Base-by-base conservation (phyloP, 2,329 filamentous ascomycete genomes). In the Juglanconis oblonga region DNA sequence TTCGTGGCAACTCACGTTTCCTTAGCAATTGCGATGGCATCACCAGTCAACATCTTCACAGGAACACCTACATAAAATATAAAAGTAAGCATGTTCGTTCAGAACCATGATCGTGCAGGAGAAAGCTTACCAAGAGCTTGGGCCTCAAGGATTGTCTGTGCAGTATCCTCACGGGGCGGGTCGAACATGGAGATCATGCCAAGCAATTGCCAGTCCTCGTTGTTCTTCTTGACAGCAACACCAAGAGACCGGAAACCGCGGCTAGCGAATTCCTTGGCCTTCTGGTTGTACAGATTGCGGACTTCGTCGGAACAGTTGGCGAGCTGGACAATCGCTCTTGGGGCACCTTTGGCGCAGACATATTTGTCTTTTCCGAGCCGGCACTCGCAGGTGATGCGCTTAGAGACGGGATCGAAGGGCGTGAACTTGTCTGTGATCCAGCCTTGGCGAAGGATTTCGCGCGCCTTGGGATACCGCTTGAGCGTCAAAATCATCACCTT, bases 151-250 rank as follows among this genome's bases (percentile, higher is more conserved):
- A 91, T 91, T 64, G 88, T 91, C 77, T 90, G 87, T 65, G 87
- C 88, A 65, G 89, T 91, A 74, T 91, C 88, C 70, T 90, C 87
- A 81, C 88, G 88, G 62, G 88, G 88, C 71, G 88, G 88, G 73
- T 91, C 88, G 77, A 91, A 91, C 87, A 91, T 90, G 72, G 88
- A 89, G 74, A 91, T 82, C 79, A 91, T 86, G 74, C 88, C 88
- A 61, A 91, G 84, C 62, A 91, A 79, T 69, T 88, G 82, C 88
- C 88, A 90, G 70, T 52, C 52, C 59, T 64, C 62, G 4, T 62
- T 36, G 53, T 64, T 64, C 56, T 52, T 64, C 62, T 62, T 64
- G 49, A 88, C 88, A 53, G 88, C 88, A 65, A 92, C 89, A 81
- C 88, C 89, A 64, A 92, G 86, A 58, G 89, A 90, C 72, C 89